Evolutionary conservation across 106 monocot genomes (phyloP).

Genomic region (Dendrobium officinale): DNA sequence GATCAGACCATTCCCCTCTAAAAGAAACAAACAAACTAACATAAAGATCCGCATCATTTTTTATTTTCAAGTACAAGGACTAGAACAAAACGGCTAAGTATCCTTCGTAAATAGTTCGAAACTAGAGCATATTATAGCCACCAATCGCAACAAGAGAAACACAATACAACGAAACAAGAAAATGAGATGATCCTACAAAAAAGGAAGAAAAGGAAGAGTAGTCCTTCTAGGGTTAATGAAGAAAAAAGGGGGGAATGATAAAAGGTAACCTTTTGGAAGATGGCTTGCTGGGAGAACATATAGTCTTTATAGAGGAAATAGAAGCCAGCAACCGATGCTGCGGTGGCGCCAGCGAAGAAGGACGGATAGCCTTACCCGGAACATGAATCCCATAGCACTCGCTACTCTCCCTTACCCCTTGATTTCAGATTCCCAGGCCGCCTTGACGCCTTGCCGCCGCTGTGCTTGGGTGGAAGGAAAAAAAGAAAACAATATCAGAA

Average conservation of each 20-base stretch:
- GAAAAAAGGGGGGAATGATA: background rate
- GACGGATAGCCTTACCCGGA: constrained; percentile 47
- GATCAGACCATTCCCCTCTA: background rate
- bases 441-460: background rate
- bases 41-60: background rate
- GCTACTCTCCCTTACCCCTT: background rate
- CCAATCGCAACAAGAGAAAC: background rate
- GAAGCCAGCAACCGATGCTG: constrained; percentile 35
- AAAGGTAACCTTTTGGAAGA: constrained; percentile 32
- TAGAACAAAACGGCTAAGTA: background rate
- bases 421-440: background rate
- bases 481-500: background rate
- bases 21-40: background rate
- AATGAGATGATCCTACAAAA: background rate
- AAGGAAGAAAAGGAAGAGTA: background rate
- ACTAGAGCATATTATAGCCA: constrained; percentile 1
- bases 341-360: constrained; percentile 55
- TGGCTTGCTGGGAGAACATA: constrained; percentile 37
- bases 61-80: background rate
- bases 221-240: background rate
- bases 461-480: background rate
- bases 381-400: constrained; percentile 36
- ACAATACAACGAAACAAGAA: background rate
- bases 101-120: background rate
- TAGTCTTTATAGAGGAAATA: constrained; percentile 59